Evolutionary conservation across 495 filamentous ascomycete genomes (phyloP), one percentile per base, ranked within the genome.

Genomic region (Podospora comata): DNA sequence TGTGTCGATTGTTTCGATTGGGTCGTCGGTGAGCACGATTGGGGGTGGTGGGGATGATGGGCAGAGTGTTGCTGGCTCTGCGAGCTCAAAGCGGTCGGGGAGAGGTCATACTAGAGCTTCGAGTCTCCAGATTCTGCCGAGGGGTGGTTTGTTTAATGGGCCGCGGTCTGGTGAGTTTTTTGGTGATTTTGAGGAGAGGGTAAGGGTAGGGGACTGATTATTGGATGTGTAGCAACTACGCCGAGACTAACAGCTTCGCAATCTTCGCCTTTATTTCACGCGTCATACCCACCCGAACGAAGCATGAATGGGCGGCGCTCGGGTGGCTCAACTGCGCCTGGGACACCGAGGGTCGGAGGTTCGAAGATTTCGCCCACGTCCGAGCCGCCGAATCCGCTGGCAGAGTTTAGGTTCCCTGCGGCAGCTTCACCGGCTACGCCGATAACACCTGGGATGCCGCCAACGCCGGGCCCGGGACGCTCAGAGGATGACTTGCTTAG

Each of bases 1-100:
- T 0, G 86, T 99, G 34, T 97, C 95, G n/a, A 98, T 99, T 69
- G 87, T 97, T 23, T 98, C 95, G 5, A 85, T 98, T 70, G 92
- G 92, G 18, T 89, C 86, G 65, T 86, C 61, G 32, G 61, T 90
- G 64, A 82, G 74, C 71, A 77, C 71, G 67, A 84, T 70, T 48
- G 64, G 26, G 26, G 68, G n/a, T 56, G 62, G 58, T 56, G 62
- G 58, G 6, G 65, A 68, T 60, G 62, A 48, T 48, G 39, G 7
- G 9, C 39, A 28, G 20, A 62, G 62, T 58, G 66, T 65, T 32
- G 5, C 53, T 62, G 13, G 63, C 48, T 67, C 75, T 55, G 48
- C 48, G 28, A 76, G 74, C 67, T 75, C 85, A n/a, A 82, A 82
- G 65, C 81, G 85, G 61, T 83, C 87, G 26, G 66, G 67, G 28